Evolutionary conservation across 345 rosid genomes (phyloP).

Genomic region (Eucalyptus regnans): DNA sequence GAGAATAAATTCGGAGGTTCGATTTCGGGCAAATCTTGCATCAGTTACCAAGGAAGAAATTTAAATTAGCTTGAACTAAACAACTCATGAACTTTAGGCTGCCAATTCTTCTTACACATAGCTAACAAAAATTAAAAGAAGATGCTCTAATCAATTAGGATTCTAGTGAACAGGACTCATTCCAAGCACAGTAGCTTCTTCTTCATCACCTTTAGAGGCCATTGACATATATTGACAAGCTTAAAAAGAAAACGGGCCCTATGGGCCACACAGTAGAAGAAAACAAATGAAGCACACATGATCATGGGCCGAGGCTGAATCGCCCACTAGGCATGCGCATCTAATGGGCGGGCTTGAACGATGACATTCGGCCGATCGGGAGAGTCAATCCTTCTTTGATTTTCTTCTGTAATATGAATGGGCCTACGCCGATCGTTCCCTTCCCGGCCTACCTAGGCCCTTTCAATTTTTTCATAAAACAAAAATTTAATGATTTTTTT

Average conservation of each 20-base stretch:
- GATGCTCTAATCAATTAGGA: too few species aligned
- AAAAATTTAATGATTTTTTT: background rate
- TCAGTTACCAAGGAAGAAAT: background rate
- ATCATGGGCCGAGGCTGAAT: background rate
- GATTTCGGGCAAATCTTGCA: accelerated
- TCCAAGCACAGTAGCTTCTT: background rate
- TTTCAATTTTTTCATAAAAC: background rate
- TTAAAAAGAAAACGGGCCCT: background rate
- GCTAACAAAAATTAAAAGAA: too few species aligned
- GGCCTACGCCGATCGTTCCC: background rate
- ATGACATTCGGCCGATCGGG: background rate
- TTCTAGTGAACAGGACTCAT: background rate
- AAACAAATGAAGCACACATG: background rate
- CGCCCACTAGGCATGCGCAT: background rate
- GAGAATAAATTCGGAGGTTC: background rate
- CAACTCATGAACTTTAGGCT: background rate
- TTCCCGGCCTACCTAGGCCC: background rate
- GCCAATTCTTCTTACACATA: background rate
- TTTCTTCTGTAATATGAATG: background rate
- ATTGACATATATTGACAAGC: too few species aligned
- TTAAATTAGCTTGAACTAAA: background rate
- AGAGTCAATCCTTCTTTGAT: background rate
- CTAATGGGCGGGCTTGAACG: background rate
- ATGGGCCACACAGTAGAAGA: background rate
- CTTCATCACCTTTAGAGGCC: background rate